Conservation (phyloP, 2,329 filamentous ascomycete species). For the Aspergillus sp. region DNA sequence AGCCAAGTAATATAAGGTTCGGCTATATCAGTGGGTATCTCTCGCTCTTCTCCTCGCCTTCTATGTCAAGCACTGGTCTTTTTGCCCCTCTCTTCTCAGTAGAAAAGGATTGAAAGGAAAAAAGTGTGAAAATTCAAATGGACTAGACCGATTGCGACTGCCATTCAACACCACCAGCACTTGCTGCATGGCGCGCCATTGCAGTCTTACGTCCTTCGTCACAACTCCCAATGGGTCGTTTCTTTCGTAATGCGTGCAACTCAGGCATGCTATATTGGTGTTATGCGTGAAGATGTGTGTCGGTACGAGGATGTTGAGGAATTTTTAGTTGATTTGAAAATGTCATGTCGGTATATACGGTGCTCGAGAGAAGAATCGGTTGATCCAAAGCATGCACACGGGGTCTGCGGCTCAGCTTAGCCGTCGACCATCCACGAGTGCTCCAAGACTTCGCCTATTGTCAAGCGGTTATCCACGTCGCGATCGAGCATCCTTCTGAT, state of each 20-base stretch:
- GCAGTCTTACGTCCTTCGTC: slow-evolving; percentile 12
- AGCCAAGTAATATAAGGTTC: slow-evolving; percentile 4
- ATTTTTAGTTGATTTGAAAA: slow-evolving; percentile 7
- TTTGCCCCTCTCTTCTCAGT: slow-evolving; percentile 3
- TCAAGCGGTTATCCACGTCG: slow-evolving; percentile 78
- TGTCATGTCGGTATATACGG: slow-evolving; percentile 13
- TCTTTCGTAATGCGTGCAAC: slow-evolving; percentile 19
- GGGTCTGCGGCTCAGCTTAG: slow-evolving; percentile 16
- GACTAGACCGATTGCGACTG: slow-evolving; percentile 5
- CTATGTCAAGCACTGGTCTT: slow-evolving; percentile 15
- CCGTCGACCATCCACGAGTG: slow-evolving; percentile 73
- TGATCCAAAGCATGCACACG: slow-evolving; percentile 11
- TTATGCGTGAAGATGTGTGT: slow-evolving; percentile 13
- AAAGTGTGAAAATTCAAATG: slow-evolving; percentile 1
- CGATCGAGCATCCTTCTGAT: slow-evolving; percentile 91
- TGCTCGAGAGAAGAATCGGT: neutral
- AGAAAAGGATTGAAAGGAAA: slow-evolving; percentile 6
- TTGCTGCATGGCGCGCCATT: neutral
- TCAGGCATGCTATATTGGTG: slow-evolving; percentile 18
- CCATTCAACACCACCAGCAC: neutral
- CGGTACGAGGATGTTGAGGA: slow-evolving; percentile 3
- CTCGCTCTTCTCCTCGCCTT: slow-evolving; percentile 15
- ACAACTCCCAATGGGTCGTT: slow-evolving; percentile 18
- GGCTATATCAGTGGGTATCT: slow-evolving; percentile 19
- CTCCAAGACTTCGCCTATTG: slow-evolving; percentile 84